phyloP scores from a whole-genome alignment of 2,329 filamentous ascomycete genomes.

The Colletotrichum falcatum region DNA sequence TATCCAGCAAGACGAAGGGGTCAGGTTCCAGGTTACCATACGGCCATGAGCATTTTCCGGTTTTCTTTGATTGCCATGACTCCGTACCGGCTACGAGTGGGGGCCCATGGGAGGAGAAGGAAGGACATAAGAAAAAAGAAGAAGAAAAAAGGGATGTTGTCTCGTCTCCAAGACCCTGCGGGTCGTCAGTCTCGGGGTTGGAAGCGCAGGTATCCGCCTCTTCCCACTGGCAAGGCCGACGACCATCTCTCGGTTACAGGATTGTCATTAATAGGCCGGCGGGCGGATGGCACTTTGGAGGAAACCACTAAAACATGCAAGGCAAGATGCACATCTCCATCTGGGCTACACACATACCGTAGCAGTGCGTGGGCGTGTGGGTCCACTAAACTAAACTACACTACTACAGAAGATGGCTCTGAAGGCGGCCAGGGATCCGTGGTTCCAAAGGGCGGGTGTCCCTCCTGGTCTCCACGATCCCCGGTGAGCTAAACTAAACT shows the following conservation, averaged over 20 bases:
- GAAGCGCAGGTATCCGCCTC: conserved; percentile 17
- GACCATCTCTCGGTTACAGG: conserved; percentile 8
- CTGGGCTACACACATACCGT: conserved; percentile 13
- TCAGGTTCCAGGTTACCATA: not conserved
- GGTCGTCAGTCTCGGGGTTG: conserved; percentile 37
- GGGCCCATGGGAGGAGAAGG: not conserved
- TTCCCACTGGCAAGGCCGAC: conserved; percentile 22
- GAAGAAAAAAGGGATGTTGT: not conserved
- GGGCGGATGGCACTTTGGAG: conserved; percentile 38
- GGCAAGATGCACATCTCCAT: conserved; percentile 41
- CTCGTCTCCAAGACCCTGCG: conserved; percentile 8
- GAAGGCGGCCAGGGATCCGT: conserved; percentile 19
- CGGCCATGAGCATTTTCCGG: not conserved
- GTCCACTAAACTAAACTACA: no score
- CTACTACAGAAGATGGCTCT: conserved; percentile 17
- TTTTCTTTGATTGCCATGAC: not conserved
- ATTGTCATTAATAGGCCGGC: conserved; percentile 16
- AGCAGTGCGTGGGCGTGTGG: not conserved
- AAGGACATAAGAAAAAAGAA: no score
- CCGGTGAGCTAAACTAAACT: conserved; percentile 11
- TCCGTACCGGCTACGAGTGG: not conserved
- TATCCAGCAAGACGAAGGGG: not conserved
- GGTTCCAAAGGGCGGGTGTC: conserved; percentile 28
- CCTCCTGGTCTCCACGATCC: conserved; percentile 20
- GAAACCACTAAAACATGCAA: conserved; percentile 39